Conservation (phyloP, 1,139 yeast species). For the Geotrichum citri-aurantii region DNA sequence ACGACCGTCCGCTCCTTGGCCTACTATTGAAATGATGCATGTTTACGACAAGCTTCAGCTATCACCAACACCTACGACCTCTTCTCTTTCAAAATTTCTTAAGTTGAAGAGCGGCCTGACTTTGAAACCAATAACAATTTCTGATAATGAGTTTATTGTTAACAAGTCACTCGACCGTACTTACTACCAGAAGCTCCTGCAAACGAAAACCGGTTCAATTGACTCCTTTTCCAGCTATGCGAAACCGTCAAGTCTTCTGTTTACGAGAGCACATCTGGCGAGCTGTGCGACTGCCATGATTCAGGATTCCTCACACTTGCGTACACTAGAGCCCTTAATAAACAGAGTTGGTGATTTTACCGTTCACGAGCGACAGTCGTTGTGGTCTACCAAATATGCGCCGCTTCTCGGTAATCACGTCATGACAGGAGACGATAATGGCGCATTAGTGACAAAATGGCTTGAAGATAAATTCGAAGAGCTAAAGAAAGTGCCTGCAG, state of each 20-base stretch:
- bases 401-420: constrained; percentile 14
- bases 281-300: not conserved
- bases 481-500: constrained; percentile 15
- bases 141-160: not conserved
- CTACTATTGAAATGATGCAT: constrained; percentile 9
- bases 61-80: not conserved
- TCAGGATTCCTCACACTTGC: not conserved
- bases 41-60: not conserved
- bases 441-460: constrained; percentile 23
- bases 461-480: constrained; percentile 19
- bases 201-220: not conserved
- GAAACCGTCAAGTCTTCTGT: not conserved
- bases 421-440: constrained; percentile 19
- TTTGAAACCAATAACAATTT: not conserved
- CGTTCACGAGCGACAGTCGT: not conserved
- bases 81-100: not conserved
- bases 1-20: constrained; percentile 7
- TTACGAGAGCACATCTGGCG: not conserved
- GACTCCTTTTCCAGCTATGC: not conserved
- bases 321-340: constrained; percentile 1
- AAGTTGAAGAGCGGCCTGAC: not conserved
- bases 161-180: not conserved
- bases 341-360: constrained; percentile 5
- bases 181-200: not conserved
- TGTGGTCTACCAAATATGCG: constrained; percentile 16